phyloP scores from a whole-genome alignment of 1,139 yeast genomes.

The Kurtzmaniella quercitrusa region DNA sequence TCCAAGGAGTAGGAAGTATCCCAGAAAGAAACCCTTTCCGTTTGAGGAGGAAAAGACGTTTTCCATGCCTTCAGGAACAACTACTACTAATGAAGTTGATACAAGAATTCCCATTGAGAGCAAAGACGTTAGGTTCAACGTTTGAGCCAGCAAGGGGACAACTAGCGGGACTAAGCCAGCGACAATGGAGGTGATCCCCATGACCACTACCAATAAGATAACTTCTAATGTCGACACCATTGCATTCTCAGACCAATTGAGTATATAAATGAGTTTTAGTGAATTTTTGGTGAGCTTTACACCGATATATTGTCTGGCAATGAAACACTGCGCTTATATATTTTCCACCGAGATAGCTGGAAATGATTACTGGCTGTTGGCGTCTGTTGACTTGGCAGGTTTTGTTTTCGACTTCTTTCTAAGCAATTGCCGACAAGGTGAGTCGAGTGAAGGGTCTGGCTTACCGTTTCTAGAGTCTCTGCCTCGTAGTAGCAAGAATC shows the following conservation, averaged over 20 bases:
- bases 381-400: too few relatives aligned
- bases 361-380: too few relatives aligned
- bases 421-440: too few relatives aligned
- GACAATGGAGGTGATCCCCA: conserved; percentile 28
- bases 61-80: conserved; percentile 68
- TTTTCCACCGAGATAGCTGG: too few relatives aligned
- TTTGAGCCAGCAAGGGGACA: conserved; percentile 14
- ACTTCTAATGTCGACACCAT: conserved; percentile 6
- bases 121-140: conserved; percentile 27
- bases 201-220: conserved; percentile 16
- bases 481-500: too few relatives aligned
- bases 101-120: conserved; percentile 61
- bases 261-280: too few relatives aligned
- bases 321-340: too few relatives aligned
- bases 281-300: too few relatives aligned
- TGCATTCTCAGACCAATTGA: background rate
- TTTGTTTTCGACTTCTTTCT: too few relatives aligned
- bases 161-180: conserved; percentile 32
- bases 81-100: conserved; percentile 60
- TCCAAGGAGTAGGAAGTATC: conserved; percentile 41
- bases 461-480: too few relatives aligned
- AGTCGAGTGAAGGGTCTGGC: too few relatives aligned
- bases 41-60: conserved; percentile 30
- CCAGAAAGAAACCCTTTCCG: conserved; percentile 14
- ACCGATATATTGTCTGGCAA: too few relatives aligned